phyloP scores from a whole-genome alignment of 1,284 basidiomycete genomes.

The Dichomitus squalens region DNA sequence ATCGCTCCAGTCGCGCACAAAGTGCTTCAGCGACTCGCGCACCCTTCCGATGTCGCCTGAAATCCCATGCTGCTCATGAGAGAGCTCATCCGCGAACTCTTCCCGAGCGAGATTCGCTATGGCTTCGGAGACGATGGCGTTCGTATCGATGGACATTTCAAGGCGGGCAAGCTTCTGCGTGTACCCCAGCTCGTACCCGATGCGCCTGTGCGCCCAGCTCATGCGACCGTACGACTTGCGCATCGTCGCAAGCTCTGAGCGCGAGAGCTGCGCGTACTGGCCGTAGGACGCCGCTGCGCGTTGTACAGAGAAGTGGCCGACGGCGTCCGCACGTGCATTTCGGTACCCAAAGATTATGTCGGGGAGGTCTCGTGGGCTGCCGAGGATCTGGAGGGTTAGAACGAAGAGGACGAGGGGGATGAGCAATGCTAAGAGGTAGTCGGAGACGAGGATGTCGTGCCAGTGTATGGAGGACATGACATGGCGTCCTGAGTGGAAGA shows the following conservation, averaged over 20 bases:
- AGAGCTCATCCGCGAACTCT: constrained; percentile 20
- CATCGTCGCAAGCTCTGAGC: constrained; percentile 28
- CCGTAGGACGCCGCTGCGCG: constrained; percentile 31
- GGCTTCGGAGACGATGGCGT: constrained; percentile 47
- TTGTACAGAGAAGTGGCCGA: constrained; percentile 30
- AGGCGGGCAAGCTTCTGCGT: constrained; percentile 49
- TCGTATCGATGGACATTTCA: constrained; percentile 45
- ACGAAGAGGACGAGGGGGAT: constrained; percentile 25
- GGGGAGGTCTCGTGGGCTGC: constrained; percentile 19
- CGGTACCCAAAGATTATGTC: constrained; percentile 23
- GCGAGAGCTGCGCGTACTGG: constrained; percentile 27
- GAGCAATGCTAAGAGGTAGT: constrained; percentile 24
- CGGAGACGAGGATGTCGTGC: constrained; percentile 20
- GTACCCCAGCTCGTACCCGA: constrained; percentile 58
- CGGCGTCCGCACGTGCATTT: background rate
- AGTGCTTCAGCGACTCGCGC: constrained; percentile 63
- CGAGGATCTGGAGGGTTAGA: constrained; percentile 21
- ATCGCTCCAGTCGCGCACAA: constrained; percentile 66
- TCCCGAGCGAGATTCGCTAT: constrained; percentile 46
- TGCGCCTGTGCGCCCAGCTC: constrained; percentile 38
- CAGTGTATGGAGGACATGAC: constrained; percentile 9
- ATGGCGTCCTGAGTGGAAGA: background rate
- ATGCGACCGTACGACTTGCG: constrained; percentile 29
- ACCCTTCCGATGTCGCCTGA: constrained; percentile 48
- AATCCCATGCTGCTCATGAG: background rate